Base-by-base conservation (phyloP, 1,284 basidiomycete genomes). In the Anthracocystis setariae region DNA sequence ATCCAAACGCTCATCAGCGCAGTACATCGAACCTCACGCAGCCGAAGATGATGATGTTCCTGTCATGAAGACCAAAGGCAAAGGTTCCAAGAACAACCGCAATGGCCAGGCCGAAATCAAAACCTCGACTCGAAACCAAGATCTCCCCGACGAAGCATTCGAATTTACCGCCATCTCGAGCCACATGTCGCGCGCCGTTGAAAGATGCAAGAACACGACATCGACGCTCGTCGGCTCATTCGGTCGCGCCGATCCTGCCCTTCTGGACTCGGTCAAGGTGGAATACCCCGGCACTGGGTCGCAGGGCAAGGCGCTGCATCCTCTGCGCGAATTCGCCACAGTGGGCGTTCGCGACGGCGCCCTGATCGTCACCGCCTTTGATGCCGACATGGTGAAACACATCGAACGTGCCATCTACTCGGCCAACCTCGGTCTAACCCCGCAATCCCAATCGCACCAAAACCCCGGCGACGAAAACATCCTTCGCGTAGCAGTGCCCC, bases 381-480 rank as follows among this genome's bases (percentile, higher is more conserved):
- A 82, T 20, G 47, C 69, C 2, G 70, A 70, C 10, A 69, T 68
- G 52, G 33, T 82, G 44, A 82, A 82, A 57, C 70, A 77, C 48
- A 79, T 82, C 38, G 80, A 82, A 63, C 56, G 75, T 2, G 79
- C 73, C 21, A 79, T 82, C 61, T 79, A 82, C 56, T 47, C 66
- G 0, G 66, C 77, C 3, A 42, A 80, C 35, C 62, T 79, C 10
- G 74, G 71, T 37, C 55, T 82, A 23, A 65, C 78, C 8, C 81
- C 81, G 4, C 80, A 80, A 33, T 27, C 60, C 25, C 50, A 62
- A 54, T 32, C 71, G 29, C 20, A 55, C 35, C 46, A 47, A 32
- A 52, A 56, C 15, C 63, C 62, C 2, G 77, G 65, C n/a, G 73
- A 79, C 17, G 78, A 77, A 27, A 77, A 69, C 53, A 60, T 82